Conservation (phyloP, 306 rosid genomes). For the Biancaea sappan region DNA sequence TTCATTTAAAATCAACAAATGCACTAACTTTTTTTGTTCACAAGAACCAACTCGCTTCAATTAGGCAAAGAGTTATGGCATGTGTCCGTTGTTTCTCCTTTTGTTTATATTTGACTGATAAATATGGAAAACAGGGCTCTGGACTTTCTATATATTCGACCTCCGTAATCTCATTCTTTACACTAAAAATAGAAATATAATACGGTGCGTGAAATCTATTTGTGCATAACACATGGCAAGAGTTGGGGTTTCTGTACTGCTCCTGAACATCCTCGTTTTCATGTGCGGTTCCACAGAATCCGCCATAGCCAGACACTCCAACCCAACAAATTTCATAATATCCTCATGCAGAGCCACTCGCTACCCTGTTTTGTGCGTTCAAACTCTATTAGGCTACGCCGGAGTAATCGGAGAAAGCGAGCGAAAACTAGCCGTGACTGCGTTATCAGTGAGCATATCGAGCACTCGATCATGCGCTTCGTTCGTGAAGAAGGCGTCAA, state of each 20-base stretch:
- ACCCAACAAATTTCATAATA: conserved; percentile 53
- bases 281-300: conserved; percentile 26
- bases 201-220: neutral
- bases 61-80: too few species aligned
- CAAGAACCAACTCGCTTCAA: too few species aligned
- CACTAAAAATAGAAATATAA: neutral
- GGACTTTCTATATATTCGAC: conserved; percentile 22
- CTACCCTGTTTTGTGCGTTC: conserved; percentile 64
- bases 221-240: conserved; percentile 47
- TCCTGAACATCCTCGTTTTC: conserved; percentile 37
- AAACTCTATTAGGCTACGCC: conserved; percentile 49
- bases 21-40: too few species aligned
- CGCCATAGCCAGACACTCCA: conserved; percentile 27
- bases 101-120: neutral
- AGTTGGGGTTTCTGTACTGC: conserved; percentile 32
- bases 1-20: too few species aligned
- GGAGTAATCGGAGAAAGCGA: conserved; percentile 51
- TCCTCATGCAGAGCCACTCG: conserved; percentile 62
- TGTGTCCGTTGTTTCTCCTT: neutral
- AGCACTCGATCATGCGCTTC: conserved; percentile 47
- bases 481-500: conserved; percentile 52
- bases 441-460: conserved; percentile 68
- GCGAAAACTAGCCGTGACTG: conserved; percentile 57
- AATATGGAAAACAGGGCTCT: neutral
- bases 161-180: neutral